Evolutionary conservation across 179 eudicot species (phyloP).

Genomic region (Spergularia azorica): DNA sequence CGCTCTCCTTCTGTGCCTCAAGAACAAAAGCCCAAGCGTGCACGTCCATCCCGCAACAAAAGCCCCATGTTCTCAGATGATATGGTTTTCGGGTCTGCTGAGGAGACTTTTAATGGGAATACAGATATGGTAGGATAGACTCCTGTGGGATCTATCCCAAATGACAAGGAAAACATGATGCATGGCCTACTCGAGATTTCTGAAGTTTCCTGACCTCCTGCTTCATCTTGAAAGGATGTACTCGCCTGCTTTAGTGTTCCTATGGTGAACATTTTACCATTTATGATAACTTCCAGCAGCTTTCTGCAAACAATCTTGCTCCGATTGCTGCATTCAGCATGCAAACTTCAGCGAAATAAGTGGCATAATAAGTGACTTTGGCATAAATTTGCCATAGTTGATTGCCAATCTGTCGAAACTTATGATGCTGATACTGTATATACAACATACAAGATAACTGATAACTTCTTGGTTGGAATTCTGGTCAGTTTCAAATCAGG

Average conservation of each 20-base stretch:
- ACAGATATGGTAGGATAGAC: background rate
- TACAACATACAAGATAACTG: slow-evolving; percentile 22
- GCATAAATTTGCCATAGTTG: background rate
- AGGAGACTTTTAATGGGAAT: slow-evolving; percentile 15
- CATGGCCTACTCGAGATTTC: slow-evolving; percentile 15
- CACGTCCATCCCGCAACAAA: slow-evolving; percentile 30
- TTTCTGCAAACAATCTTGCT: slow-evolving; percentile 1
- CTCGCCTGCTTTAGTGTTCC: slow-evolving; percentile 5
- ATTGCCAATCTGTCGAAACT: slow-evolving; percentile 7
- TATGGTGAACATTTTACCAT: slow-evolving; percentile 12
- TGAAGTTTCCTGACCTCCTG: slow-evolving; percentile 18
- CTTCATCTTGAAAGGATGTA: slow-evolving; percentile 20
- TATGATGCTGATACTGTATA: slow-evolving; percentile 28
- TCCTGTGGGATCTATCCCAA: slow-evolving; percentile 5
- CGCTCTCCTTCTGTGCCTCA: slow-evolving; percentile 26
- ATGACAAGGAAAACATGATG: slow-evolving; percentile 14
- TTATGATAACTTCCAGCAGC: background rate
- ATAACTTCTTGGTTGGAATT: slow-evolving; percentile 3
- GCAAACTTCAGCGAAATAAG: background rate
- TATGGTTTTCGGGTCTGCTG: background rate
- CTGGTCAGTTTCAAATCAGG: slow-evolving; percentile 9
- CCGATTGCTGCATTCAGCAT: background rate
- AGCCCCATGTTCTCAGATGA: slow-evolving; percentile 11
- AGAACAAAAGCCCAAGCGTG: slow-evolving; percentile 31
- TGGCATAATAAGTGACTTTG: slow-evolving; percentile 5